Base-by-base conservation (phyloP, 139 green algal genomes). In the Volvox africanus region DNA sequence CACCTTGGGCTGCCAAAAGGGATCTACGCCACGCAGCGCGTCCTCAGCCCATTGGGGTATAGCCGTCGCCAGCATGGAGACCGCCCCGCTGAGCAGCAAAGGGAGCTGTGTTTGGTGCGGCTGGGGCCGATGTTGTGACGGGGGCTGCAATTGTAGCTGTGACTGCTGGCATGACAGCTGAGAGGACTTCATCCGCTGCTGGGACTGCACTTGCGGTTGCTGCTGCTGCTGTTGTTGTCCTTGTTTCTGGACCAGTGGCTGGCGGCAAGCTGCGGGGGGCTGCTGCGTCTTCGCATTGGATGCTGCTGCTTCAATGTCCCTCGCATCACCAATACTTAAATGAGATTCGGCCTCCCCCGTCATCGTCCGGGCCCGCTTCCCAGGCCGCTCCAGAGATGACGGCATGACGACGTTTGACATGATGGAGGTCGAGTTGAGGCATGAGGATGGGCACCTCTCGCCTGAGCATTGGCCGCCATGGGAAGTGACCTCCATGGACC, bases 1-100 rank as follows among this genome's bases (percentile, higher is more conserved):
- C 30, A 90, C 86, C 86, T 73, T 61, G 19, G 86, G 73, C 9
- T 65, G 20, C 73, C 73, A 90, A 32, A 90, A 90, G 16, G 86
- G 50, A 30, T 90, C 86, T 1, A 90, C n/a, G 3, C 73, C 86
- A 2, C 35, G 3, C 1, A 90, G 73, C 11, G 86, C 86, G 30
- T 61, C 73, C 71, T 83, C 30, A 5, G 86, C 71, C 86, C 86
- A 90, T 0, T 28, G 18, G 12, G 86, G 86, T 32, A 82, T 9
- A 12, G 85, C 26, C 5, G 85, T 71, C 17, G 44, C 20, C 69
- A 82, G 19, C 2, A 82, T 28, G 26, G 85, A n/a, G 2, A 71
- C 36, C 37, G 69, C 28, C 20, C 61, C 81, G 61, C 61, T 61
- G 28, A 61, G 24, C 11, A 61, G n/a, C 28, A 61, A 30, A 14